These are phyloP conservation scores for Aspergillus bridgeri DNA, from an alignment of 495 filamentous ascomycete genomes.

Conservation along the genomic window DNA sequence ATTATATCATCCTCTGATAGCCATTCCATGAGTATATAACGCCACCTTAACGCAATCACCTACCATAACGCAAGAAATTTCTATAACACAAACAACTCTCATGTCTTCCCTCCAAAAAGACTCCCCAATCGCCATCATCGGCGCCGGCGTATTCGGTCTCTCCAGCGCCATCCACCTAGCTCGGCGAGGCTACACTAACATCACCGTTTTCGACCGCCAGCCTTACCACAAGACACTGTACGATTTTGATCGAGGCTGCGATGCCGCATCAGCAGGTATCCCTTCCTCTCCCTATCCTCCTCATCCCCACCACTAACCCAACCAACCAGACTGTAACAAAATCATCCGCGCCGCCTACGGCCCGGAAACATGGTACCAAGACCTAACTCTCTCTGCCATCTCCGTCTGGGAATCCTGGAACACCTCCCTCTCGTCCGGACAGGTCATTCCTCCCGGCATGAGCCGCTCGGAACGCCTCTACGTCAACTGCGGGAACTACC, in stretches of 20 bases:
- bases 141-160: conserved; percentile 45
- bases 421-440: conserved; percentile 20
- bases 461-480: conserved; percentile 26
- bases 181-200: conserved; percentile 34
- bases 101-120: background rate
- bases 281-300: background rate
- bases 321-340: conserved; percentile 38
- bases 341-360: conserved; percentile 44
- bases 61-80: background rate
- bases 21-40: no score
- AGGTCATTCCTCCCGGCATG: conserved; percentile 30
- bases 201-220: conserved; percentile 44
- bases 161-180: conserved; percentile 39
- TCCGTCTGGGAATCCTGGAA: conserved; percentile 42
- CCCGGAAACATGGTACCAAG: conserved; percentile 36
- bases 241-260: conserved; percentile 25
- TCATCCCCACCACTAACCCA: no score
- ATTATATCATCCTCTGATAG: no score
- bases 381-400: conserved; percentile 39
- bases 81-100: no score
- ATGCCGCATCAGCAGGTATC: conserved; percentile 33
- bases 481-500: conserved; percentile 30
- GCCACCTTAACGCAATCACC: background rate
- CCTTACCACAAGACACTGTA: conserved; percentile 33
- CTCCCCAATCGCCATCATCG: conserved; percentile 38